Percentiles rank a stretch among this genome's conserved stretches.
phyloP scores from a whole-genome alignment of 169 alveolate species.

The Plasmodium inui region DNA sequence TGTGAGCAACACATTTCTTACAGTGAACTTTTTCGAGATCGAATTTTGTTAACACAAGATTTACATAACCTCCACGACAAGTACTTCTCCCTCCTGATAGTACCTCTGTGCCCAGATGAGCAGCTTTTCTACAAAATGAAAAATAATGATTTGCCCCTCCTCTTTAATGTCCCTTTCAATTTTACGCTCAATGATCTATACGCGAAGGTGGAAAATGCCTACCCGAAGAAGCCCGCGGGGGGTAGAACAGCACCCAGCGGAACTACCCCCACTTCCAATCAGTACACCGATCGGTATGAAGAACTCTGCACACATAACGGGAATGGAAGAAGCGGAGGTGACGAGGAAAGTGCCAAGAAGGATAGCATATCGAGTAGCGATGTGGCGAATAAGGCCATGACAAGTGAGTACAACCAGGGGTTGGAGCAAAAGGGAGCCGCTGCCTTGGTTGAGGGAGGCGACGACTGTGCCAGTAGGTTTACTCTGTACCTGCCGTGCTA shows the following conservation, averaged over 20 bases:
- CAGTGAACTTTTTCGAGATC: constrained; percentile 5
- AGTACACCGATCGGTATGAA: neutral
- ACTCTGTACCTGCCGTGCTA: constrained; percentile 22
- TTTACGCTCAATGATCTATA: constrained; percentile 14
- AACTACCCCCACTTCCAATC: neutral
- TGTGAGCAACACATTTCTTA: constrained; percentile 3
- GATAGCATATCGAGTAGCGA: neutral
- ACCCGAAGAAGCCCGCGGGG: neutral
- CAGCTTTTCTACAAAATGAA: constrained; percentile 53
- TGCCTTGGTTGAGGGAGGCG: neutral
- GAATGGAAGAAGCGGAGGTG: neutral
- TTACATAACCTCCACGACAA: constrained; percentile 1
- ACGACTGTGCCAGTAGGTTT: neutral
- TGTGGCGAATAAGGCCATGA: neutral
- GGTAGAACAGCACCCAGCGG: neutral
- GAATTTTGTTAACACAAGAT: neutral
- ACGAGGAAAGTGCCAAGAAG: neutral
- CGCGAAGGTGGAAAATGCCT: constrained; percentile 22
- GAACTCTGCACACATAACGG: neutral
- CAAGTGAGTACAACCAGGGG: neutral
- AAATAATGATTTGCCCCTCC: constrained; percentile 49
- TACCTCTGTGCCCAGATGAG: constrained; percentile 48
- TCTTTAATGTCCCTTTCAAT: constrained; percentile 34
- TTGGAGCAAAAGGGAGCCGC: neutral
- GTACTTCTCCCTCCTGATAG: constrained; percentile 27